Conservation (phyloP, 257 asterid genomes). For the Plantago elongata region DNA sequence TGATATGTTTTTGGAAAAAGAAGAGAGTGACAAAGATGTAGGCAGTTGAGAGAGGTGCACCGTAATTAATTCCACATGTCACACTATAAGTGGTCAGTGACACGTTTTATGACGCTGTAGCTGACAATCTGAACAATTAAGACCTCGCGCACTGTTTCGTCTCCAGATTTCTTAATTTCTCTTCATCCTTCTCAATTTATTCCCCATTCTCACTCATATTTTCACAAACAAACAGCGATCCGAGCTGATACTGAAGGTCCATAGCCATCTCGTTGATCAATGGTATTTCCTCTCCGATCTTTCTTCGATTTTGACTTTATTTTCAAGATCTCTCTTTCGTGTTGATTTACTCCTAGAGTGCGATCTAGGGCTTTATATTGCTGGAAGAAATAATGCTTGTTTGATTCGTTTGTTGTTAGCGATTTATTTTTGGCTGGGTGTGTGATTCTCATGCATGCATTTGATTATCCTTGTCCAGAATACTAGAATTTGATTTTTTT, state of each 20-base stretch:
- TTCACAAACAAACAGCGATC: background rate
- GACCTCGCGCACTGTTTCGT: background rate
- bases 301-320: slow-evolving; percentile 2
- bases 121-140: background rate
- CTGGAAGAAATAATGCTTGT: background rate
- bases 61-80: no score
- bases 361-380: slow-evolving; percentile 17
- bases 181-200: no score
- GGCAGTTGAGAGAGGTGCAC: no score
- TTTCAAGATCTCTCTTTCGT: slow-evolving; percentile 15
- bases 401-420: no score
- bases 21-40: no score
- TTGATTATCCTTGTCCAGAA: slow-evolving; percentile 14
- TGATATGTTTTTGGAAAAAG: no score
- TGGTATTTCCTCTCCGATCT: slow-evolving; percentile 39
- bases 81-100: no score
- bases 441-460: slow-evolving; percentile 9
- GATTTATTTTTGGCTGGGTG: background rate
- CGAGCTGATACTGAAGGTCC: slow-evolving; percentile 34
- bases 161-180: background rate
- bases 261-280: slow-evolving; percentile 43
- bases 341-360: slow-evolving; percentile 12
- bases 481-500: slow-evolving; percentile 9
- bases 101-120: no score
- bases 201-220: background rate